Evolutionary conservation across 805 yeast species (phyloP).

Genomic region (Starmerella powellii): DNA sequence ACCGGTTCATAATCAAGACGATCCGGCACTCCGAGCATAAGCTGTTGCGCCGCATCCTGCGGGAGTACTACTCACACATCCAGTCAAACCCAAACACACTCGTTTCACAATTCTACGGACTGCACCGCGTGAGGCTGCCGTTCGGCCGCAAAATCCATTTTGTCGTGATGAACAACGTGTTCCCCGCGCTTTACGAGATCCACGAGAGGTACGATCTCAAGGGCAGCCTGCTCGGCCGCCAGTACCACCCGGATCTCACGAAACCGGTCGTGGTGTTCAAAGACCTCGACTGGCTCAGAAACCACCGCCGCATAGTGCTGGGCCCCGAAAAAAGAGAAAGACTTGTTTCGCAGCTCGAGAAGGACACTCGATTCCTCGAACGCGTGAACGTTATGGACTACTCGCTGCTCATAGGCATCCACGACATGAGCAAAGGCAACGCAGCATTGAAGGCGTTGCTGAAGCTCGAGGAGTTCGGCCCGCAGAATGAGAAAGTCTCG

Average conservation of each 20-base stretch:
- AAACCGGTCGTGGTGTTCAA: constrained; percentile 44
- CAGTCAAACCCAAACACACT: constrained; percentile 75
- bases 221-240: constrained; percentile 81
- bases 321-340: constrained; percentile 56
- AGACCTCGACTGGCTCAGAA: constrained; percentile 79
- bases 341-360: constrained; percentile 56
- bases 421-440: constrained; percentile 54
- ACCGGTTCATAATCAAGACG: constrained; percentile 87
- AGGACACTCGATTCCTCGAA: constrained; percentile 63
- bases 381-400: constrained; percentile 88
- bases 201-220: constrained; percentile 81
- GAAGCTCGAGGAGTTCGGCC: constrained; percentile 23
- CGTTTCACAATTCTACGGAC: constrained; percentile 89
- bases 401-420: constrained; percentile 77
- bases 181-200: constrained; percentile 84
- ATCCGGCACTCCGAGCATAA: constrained; percentile 88
- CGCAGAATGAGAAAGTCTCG: constrained; percentile 9
- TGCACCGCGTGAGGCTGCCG: constrained; percentile 87
- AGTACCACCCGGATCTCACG: constrained; percentile 19
- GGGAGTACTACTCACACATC: constrained; percentile 71
- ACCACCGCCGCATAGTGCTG: constrained; percentile 49
- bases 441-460: constrained; percentile 26
- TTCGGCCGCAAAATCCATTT: constrained; percentile 74
- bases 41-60: constrained; percentile 59
- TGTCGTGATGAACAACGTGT: constrained; percentile 90